phyloP scores from a whole-genome alignment of 1,139 yeast species.

The Kodamaea fungicola region DNA sequence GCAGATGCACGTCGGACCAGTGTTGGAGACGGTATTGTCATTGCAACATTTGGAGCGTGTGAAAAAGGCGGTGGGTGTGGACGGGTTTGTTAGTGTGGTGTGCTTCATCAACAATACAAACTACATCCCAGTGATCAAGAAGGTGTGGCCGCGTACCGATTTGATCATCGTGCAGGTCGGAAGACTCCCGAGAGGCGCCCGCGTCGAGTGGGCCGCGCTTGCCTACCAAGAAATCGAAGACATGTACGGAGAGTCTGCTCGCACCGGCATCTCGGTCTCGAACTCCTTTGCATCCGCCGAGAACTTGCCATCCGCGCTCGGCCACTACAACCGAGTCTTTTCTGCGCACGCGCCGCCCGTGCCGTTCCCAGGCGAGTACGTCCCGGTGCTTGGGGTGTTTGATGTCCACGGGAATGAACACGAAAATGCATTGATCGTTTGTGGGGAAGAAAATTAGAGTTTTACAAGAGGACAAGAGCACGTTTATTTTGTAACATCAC shows the following conservation, averaged over 20 bases:
- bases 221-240: constrained; percentile 36
- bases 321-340: constrained; percentile 1
- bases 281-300: constrained; percentile 18
- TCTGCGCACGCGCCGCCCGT: constrained; percentile 4
- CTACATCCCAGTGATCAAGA: constrained; percentile 20
- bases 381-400: constrained; percentile 25
- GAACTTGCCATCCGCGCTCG: constrained; percentile 6
- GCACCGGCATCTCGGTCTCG: constrained; percentile 10
- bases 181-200: constrained; percentile 65
- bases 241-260: constrained; percentile 42
- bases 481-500: constrained; percentile 15
- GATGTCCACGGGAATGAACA: constrained; percentile 18
- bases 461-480: not conserved
- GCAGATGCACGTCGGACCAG: constrained; percentile 33
- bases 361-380: constrained; percentile 15
- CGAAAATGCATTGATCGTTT: constrained; percentile 17
- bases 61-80: constrained; percentile 49
- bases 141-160: constrained; percentile 15
- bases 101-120: constrained; percentile 48
- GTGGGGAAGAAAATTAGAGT: not conserved
- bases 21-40: constrained; percentile 45
- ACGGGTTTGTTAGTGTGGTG: constrained; percentile 41
- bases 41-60: constrained; percentile 75
- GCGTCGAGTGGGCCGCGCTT: constrained; percentile 76
- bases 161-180: constrained; percentile 57